Conservation (phyloP, 2,329 filamentous ascomycete species). For the Daldinia eschscholtzii region DNA sequence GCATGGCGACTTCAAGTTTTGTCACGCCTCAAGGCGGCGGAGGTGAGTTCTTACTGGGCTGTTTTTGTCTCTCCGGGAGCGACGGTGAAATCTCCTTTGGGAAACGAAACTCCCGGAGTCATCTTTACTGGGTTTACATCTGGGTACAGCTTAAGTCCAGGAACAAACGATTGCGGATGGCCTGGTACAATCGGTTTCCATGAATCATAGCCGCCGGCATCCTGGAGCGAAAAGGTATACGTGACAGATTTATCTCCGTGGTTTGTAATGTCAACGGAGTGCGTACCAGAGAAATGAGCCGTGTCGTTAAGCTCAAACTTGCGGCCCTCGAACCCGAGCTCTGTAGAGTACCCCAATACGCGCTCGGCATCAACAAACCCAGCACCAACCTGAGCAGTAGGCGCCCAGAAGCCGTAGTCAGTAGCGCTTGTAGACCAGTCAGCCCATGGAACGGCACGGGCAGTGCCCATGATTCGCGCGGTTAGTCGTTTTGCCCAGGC, state of each 20-base stretch:
- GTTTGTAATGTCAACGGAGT: constrained; percentile 57
- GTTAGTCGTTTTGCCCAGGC: constrained; percentile 45
- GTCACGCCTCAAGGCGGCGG: not conserved
- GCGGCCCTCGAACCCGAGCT: constrained; percentile 67
- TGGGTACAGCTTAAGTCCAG: constrained; percentile 2
- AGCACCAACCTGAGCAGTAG: constrained; percentile 58
- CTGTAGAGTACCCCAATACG: constrained; percentile 74
- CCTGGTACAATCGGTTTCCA: constrained; percentile 32
- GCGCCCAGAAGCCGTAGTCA: constrained; percentile 47
- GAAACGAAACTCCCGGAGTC: not conserved
- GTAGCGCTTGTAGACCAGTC: constrained; percentile 40
- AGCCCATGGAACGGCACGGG: constrained; percentile 48
- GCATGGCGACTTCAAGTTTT: not conserved
- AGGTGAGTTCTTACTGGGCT: not conserved
- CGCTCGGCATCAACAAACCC: constrained; percentile 64
- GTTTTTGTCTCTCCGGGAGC: not conserved
- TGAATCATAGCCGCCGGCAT: constrained; percentile 43
- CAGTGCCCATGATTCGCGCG: constrained; percentile 50
- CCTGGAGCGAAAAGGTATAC: constrained; percentile 53
- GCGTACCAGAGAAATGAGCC: constrained; percentile 52
- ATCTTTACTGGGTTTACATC: not conserved
- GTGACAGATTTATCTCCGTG: constrained; percentile 52
- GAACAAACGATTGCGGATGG: constrained; percentile 26
- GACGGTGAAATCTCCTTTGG: not conserved
- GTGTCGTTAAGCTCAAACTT: constrained; percentile 61